Percentiles rank a stretch among this genome's conserved stretches.
phyloP scores from a whole-genome alignment of 352 stramenopile genomes.

The Phytophthora brassicae region DNA sequence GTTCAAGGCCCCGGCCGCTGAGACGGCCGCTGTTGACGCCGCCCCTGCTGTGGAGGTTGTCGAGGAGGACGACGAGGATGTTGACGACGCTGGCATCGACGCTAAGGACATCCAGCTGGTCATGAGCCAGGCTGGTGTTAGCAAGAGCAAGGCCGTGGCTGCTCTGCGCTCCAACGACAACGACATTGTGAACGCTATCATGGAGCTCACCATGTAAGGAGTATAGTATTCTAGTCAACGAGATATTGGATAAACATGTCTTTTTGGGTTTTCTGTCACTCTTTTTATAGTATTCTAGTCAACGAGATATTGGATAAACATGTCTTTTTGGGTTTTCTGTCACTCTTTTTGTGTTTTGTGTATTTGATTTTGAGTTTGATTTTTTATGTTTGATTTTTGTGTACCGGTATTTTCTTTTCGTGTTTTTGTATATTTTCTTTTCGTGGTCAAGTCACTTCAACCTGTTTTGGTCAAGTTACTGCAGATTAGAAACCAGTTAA shows the following conservation, averaged over 20 bases:
- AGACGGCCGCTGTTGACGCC: conserved; percentile 70
- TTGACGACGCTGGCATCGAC: conserved; percentile 97
- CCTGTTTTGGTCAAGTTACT: no score
- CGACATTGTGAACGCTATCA: conserved; percentile 99
- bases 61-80: conserved; percentile 86
- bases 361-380: no score
- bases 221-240: conserved; percentile 28
- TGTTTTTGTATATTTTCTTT: no score
- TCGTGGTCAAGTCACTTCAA: no score
- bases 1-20: conserved; percentile 80
- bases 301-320: conserved; percentile 15
- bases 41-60: conserved; percentile 37
- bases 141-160: conserved; percentile 94
- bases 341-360: background rate
- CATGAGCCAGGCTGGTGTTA: conserved; percentile 94
- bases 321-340: conserved; percentile 40
- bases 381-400: no score
- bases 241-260: conserved; percentile 20
- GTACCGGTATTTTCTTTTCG: no score
- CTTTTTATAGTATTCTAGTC: conserved; percentile 32
- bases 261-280: conserved; percentile 42
- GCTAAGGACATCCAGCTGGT: conserved; percentile 99
- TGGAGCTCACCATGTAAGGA: conserved; percentile 98
- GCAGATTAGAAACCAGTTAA: background rate
- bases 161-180: conserved; percentile 98